A percentile compares a stretch with the other conserved stretches of the same genome.
Evolutionary conservation across 495 filamentous ascomycete species (phyloP).

Genomic region (Aspergillus conjunctus): DNA sequence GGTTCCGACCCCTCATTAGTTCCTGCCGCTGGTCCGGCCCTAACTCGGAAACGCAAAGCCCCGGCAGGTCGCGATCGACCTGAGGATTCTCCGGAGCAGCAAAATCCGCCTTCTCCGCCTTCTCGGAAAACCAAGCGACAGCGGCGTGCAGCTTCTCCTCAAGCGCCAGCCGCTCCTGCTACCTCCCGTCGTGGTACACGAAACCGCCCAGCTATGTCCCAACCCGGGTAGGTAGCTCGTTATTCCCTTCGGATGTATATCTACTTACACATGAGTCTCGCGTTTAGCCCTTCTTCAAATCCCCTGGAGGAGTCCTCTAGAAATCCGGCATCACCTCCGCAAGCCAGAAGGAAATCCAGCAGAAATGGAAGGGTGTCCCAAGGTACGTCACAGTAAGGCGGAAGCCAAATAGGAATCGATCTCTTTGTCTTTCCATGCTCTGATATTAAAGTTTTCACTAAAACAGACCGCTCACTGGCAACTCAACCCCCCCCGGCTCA

Average conservation of each 20-base stretch:
- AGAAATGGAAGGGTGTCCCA: constrained; percentile 48
- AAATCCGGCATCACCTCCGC: constrained; percentile 48
- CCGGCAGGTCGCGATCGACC: constrained; percentile 44
- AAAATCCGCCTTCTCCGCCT: constrained; percentile 41
- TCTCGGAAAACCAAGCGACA: constrained; percentile 49
- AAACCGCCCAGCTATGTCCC: constrained; percentile 78
- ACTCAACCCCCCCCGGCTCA: constrained; percentile 40
- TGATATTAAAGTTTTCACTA: not conserved
- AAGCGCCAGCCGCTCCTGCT: constrained; percentile 41
- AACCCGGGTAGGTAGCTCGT: constrained; percentile 65
- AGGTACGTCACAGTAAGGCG: constrained; percentile 23
- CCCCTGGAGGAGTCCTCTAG: constrained; percentile 46
- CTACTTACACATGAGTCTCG: constrained; percentile 8
- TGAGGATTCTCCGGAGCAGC: constrained; percentile 42
- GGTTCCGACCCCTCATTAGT: constrained; percentile 40
- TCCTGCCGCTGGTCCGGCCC: constrained; percentile 43
- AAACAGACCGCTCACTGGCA: constrained; percentile 36
- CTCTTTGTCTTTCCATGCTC: not conserved
- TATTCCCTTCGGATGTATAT: not conserved
- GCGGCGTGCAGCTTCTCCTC: constrained; percentile 46
- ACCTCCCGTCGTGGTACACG: constrained; percentile 59
- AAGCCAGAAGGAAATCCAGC: constrained; percentile 68
- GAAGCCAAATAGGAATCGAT: not conserved
- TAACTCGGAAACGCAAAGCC: constrained; percentile 61
- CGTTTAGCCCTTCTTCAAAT: constrained; percentile 45